Conservation (phyloP, 2,329 filamentous ascomycete genomes). For the Alternaria consortialis region DNA sequence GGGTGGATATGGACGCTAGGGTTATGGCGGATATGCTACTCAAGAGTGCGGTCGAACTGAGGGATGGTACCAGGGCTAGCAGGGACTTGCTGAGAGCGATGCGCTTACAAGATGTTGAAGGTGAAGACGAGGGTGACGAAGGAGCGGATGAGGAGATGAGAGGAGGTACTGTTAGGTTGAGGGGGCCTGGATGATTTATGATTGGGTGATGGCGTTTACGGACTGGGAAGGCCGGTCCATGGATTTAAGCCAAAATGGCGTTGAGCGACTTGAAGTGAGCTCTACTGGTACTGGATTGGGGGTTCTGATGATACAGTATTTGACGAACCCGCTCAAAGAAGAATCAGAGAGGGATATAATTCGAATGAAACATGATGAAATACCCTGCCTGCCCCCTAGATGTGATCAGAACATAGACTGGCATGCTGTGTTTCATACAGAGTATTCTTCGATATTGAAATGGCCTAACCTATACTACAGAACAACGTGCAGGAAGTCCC, state of each 20-base stretch:
- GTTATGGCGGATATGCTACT: constrained; percentile 40
- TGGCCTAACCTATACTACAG: background rate
- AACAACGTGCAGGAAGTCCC: background rate
- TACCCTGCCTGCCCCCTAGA: background rate
- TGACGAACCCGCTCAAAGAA: background rate
- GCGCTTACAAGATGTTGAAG: constrained; percentile 39
- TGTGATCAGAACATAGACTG: background rate
- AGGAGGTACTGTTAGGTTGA: constrained; percentile 18
- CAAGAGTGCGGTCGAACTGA: constrained; percentile 42
- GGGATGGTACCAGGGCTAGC: constrained; percentile 41
- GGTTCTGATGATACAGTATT: background rate
- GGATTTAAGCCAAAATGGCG: no score
- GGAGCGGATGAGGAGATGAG: constrained; percentile 10
- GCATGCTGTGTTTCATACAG: background rate
- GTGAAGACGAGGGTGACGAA: constrained; percentile 13
- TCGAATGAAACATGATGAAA: background rate
- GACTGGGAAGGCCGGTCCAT: background rate
- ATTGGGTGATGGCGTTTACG: background rate
- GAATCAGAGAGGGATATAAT: background rate
- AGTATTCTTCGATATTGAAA: background rate
- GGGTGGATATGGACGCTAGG: constrained; percentile 26
- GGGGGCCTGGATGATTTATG: background rate
- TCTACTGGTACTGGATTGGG: background rate
- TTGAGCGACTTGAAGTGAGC: background rate
- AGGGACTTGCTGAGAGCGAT: constrained; percentile 45